These are phyloP conservation scores for Penicillium pulvis DNA, from an alignment of 495 filamentous ascomycete genomes.

Conservation along the genomic window DNA sequence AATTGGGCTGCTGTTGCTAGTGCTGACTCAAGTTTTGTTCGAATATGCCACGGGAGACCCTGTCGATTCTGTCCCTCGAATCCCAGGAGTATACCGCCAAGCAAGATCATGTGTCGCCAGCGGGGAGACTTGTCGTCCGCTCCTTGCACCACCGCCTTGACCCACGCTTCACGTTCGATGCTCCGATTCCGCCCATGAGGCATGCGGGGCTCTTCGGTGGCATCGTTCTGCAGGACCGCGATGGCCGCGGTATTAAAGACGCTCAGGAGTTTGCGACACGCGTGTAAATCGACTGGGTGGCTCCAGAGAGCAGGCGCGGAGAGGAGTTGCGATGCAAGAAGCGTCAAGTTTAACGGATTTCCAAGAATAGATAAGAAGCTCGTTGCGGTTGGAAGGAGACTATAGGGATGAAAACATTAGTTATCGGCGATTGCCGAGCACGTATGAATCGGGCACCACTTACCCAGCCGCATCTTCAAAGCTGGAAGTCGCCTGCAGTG, in stretches of 20 bases:
- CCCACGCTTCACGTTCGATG: slow-evolving; percentile 72
- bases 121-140: slow-evolving; percentile 79
- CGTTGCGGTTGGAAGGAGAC: slow-evolving; percentile 78
- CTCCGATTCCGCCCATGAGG: slow-evolving; percentile 47
- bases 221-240: slow-evolving; percentile 61
- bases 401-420: slow-evolving; percentile 30
- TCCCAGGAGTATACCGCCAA: slow-evolving; percentile 81
- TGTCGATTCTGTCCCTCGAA: slow-evolving; percentile 69
- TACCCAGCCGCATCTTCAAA: slow-evolving; percentile 56
- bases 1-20: slow-evolving; percentile 79
- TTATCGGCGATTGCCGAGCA: slow-evolving; percentile 7
- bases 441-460: slow-evolving; percentile 32
- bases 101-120: slow-evolving; percentile 85
- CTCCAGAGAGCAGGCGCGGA: slow-evolving; percentile 86
- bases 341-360: slow-evolving; percentile 87
- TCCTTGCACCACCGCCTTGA: slow-evolving; percentile 77
- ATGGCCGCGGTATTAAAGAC: slow-evolving; percentile 85
- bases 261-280: slow-evolving; percentile 75
- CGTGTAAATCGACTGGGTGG: slow-evolving; percentile 67
- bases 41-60: slow-evolving; percentile 61
- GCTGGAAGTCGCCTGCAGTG: slow-evolving; percentile 50
- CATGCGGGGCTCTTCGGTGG: slow-evolving; percentile 39
- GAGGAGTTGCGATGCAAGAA: slow-evolving; percentile 89
- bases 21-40: slow-evolving; percentile 73
- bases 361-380: slow-evolving; percentile 79